phyloP scores from a whole-genome alignment of 2,329 filamentous ascomycete species.

The Calonectria montana region DNA sequence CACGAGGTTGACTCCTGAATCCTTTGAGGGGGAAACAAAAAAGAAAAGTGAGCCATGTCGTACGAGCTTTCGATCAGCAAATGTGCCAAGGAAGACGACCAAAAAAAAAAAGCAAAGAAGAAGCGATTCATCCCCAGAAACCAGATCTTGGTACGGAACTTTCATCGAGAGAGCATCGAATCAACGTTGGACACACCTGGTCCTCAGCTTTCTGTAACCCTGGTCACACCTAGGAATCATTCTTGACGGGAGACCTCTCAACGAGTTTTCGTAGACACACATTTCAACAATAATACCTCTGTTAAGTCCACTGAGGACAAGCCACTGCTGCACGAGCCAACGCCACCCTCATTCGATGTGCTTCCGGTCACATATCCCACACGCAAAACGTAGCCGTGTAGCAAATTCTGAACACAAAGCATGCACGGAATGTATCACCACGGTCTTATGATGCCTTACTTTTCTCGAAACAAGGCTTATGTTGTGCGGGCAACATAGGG shows the following conservation, averaged over 20 bases:
- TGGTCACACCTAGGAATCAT: not conserved
- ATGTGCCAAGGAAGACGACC: not conserved
- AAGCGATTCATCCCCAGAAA: not conserved
- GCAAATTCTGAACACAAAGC: not conserved
- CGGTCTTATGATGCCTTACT: constrained; percentile 6
- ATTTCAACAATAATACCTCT: constrained; percentile 6
- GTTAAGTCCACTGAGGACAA: constrained; percentile 10
- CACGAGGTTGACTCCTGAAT: not conserved
- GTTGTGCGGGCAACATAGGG: not conserved
- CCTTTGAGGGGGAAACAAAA: constrained; percentile 1
- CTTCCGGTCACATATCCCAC: constrained; percentile 16
- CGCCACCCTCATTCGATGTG: constrained; percentile 17
- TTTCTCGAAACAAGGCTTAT: constrained; percentile 13
- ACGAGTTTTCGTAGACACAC: not conserved
- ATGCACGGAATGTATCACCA: constrained; percentile 6
- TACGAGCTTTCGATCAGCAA: constrained; percentile 1
- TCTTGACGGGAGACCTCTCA: not conserved
- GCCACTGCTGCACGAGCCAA: constrained; percentile 16
- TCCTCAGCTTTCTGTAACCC: constrained; percentile 5
- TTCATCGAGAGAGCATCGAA: constrained; percentile 6
- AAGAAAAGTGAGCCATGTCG: constrained; percentile 14
- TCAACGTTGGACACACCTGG: constrained; percentile 7
- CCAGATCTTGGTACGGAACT: constrained; percentile 4
- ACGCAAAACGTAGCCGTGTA: constrained; percentile 6
- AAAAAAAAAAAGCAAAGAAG: constrained; percentile 1